Evolutionary conservation across 768 basidiomycete species (phyloP).

Genomic region (Lactarius psammicola): DNA sequence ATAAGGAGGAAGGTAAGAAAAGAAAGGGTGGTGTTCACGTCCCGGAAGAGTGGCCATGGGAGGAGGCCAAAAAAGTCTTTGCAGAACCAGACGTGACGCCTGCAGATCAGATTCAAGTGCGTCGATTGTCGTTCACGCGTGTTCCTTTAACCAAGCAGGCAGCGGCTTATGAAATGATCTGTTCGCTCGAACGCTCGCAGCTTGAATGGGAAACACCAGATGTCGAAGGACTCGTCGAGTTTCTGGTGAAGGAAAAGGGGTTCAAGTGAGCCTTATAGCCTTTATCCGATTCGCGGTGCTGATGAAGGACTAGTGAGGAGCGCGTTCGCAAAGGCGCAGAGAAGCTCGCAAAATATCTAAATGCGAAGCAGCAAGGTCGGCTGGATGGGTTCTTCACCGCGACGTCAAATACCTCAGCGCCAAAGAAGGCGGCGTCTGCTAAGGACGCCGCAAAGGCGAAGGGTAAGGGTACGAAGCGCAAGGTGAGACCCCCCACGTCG

Average conservation of each 20-base stretch:
- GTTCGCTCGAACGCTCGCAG: constrained; percentile 40
- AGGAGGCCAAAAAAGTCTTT: constrained; percentile 90
- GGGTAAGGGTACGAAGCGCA: constrained; percentile 47
- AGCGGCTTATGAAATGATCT: neutral
- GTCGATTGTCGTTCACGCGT: constrained; percentile 27
- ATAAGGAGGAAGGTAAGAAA: constrained; percentile 53
- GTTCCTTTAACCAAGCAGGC: neutral
- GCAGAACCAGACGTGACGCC: constrained; percentile 86
- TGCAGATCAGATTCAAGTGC: constrained; percentile 80
- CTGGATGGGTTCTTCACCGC: constrained; percentile 93
- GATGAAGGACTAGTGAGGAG: constrained; percentile 67
- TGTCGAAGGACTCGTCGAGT: constrained; percentile 88
- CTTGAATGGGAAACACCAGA: constrained; percentile 95
- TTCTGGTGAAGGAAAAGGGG: constrained; percentile 91
- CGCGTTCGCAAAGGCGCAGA: constrained; percentile 94
- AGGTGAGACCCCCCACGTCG: constrained; percentile 39
- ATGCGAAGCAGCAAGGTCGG: constrained; percentile 92
- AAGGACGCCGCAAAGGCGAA: constrained; percentile 43
- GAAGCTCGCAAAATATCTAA: constrained; percentile 83
- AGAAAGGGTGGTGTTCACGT: constrained; percentile 75
- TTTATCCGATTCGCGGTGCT: neutral
- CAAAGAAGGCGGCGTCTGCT: constrained; percentile 41
- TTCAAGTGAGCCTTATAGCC: constrained; percentile 71
- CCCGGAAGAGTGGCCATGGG: constrained; percentile 97
- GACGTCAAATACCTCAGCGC: constrained; percentile 56